Conservation (phyloP, 257 asterid genomes). For the Rubia yunnanensis region DNA sequence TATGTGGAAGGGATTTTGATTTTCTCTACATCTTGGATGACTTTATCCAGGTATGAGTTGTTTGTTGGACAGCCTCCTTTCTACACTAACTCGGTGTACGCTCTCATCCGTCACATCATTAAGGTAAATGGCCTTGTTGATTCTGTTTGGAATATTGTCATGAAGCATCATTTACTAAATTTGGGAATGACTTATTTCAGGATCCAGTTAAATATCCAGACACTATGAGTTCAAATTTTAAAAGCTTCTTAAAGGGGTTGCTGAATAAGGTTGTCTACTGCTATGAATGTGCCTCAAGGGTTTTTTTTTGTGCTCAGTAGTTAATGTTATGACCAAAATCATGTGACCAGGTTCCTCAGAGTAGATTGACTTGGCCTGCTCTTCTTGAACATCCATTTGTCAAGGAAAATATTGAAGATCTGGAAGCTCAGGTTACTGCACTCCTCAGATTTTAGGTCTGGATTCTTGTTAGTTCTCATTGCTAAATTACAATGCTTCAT, state of each 20-base stretch:
- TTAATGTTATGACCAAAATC: constrained; percentile 22
- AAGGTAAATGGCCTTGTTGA: constrained; percentile 40
- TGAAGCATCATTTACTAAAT: constrained; percentile 11
- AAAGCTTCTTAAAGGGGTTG: constrained; percentile 84
- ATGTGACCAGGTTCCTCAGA: constrained; percentile 67
- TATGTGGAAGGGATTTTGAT: neutral
- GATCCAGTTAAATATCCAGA: constrained; percentile 98
- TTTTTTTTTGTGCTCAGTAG: constrained; percentile 7
- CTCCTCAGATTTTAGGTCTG: constrained; percentile 6
- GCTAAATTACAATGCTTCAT: neutral
- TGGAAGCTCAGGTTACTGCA: constrained; percentile 36
- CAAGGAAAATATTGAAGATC: constrained; percentile 41
- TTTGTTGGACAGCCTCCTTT: constrained; percentile 99
- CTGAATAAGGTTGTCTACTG: constrained; percentile 66
- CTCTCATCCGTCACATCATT: constrained; percentile 90
- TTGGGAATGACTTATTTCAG: constrained; percentile 29
- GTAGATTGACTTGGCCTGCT: constrained; percentile 91
- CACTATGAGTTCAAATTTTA: constrained; percentile 74
- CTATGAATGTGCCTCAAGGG: constrained; percentile 3
- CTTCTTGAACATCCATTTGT: constrained; percentile 98
- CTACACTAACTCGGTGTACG: constrained; percentile 96
- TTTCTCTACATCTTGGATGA: neutral
- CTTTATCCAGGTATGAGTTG: constrained; percentile 73
- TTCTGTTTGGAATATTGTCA: constrained; percentile 9
- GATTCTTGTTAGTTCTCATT: constrained; percentile 12